These are phyloP conservation scores for Oryza brachyantha DNA, from an alignment of 176 grass and related monocot species.

Conservation along the genomic window DNA sequence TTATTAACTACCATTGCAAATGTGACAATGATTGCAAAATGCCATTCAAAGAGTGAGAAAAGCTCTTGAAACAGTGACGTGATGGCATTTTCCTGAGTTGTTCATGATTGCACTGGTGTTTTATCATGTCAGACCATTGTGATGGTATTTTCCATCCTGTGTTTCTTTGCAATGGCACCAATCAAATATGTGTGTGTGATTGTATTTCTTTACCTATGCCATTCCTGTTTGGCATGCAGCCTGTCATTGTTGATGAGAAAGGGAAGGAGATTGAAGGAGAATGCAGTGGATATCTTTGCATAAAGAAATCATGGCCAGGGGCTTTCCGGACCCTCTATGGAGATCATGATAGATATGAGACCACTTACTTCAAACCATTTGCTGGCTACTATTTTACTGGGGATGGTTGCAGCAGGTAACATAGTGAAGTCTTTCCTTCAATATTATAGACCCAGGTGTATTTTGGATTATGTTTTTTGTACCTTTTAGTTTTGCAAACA, in stretches of 20 bases:
- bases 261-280: conserved; percentile 76
- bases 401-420: conserved; percentile 78
- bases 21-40: background rate
- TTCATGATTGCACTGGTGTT: background rate
- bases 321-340: conserved; percentile 76
- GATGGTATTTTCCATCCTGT: background rate
- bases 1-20: background rate
- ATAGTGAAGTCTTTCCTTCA: background rate
- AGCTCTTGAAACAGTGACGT: background rate
- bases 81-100: background rate
- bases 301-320: conserved; percentile 84
- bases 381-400: conserved; percentile 82
- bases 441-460: conserved; percentile 3
- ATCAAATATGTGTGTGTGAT: too few relatives aligned
- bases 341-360: conserved; percentile 91
- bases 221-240: conserved; percentile 32
- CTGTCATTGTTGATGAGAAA: conserved; percentile 81
- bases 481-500: conserved; percentile 8
- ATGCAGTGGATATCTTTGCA: conserved; percentile 90
- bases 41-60: background rate
- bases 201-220: background rate
- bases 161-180: background rate
- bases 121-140: background rate
- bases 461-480: background rate
- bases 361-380: conserved; percentile 84